Base-by-base conservation (phyloP, 2,329 filamentous ascomycete genomes). In the Epichloe scottii region DNA sequence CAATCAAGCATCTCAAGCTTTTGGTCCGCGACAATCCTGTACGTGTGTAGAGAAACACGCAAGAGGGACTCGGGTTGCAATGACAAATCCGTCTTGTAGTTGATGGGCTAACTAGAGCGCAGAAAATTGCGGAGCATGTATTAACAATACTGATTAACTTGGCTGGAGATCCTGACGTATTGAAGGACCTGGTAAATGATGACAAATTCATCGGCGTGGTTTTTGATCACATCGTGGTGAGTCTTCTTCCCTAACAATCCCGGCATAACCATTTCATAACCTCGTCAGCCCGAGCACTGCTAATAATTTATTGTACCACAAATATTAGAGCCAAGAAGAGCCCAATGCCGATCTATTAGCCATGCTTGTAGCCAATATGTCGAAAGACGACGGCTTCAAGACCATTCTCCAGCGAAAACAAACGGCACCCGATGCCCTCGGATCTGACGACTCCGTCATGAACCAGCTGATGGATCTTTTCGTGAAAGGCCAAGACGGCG, bases 401-500 rank as follows among this genome's bases (percentile, higher is more conserved):
- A 76, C 76, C 42, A 72, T 96, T 4, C 68, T 91, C 11, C 73
- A 75, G 4, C 73, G 85, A 51, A 85, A 84, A 61, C 84, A 89
- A 55, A 71, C 77, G 6, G 66, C 84, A 0, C 85, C 89, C 2
- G 78, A 82, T 51, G 74, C 75, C n/a, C 77, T 95, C 6, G 82
- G 80, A 5, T 85, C 81, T 1, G 87, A 88, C 40, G 77, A 83
- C 37, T 75, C 80, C 53, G 83, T 88, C 4, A 79, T 97, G 60
- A 89, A 96, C 66, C 93, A 97, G 68, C 73, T 98, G 33, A 81
- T 98, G 66, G 93, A 97, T 66, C 84, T 94, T 59, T 98, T 98
- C 64, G 93, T 97, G 63, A 94, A 93, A 71, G 91, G 91, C 19
- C 83, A 87, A 21, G 83, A 86, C 54, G 86, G 85, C 23, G 74